Conservation (phyloP, 140 eudicot genomes). For the Senecio squalidus region DNA sequence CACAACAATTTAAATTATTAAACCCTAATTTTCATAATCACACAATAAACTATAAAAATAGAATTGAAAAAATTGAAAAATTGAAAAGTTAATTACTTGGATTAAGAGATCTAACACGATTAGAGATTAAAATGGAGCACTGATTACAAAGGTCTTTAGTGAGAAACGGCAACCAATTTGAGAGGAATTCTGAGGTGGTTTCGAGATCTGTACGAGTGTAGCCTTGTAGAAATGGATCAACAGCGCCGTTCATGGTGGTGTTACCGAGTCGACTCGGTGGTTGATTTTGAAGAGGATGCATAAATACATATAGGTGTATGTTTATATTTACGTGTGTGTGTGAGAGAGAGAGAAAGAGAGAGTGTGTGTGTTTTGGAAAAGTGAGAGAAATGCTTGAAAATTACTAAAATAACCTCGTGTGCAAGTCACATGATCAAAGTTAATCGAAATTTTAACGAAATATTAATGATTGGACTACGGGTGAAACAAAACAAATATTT, state of each 20-base stretch:
- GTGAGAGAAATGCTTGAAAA: no score
- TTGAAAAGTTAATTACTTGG: neutral
- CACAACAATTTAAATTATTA: no score
- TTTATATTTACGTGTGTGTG: no score
- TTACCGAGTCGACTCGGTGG: no score
- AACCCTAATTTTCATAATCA: neutral
- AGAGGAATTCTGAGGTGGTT: conserved; percentile 68
- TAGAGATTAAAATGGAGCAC: conserved; percentile 43
- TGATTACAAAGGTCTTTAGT: conserved; percentile 58
- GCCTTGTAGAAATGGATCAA: conserved; percentile 47
- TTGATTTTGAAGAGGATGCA: conserved; percentile 4
- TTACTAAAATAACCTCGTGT: no score
- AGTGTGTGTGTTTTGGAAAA: no score
- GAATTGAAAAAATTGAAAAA: neutral
- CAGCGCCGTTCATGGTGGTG: neutral
- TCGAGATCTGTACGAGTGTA: conserved; percentile 57
- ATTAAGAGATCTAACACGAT: conserved; percentile 62
- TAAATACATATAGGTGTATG: no score
- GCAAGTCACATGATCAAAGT: no score
- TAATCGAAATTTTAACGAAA: no score
- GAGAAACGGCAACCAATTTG: conserved; percentile 78
- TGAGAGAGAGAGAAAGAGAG: no score
- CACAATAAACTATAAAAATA: neutral
- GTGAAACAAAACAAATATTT: no score
- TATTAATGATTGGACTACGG: no score